Conservation (phyloP, 2,329 filamentous ascomycete genomes). For the Trichoderma polysporum region DNA sequence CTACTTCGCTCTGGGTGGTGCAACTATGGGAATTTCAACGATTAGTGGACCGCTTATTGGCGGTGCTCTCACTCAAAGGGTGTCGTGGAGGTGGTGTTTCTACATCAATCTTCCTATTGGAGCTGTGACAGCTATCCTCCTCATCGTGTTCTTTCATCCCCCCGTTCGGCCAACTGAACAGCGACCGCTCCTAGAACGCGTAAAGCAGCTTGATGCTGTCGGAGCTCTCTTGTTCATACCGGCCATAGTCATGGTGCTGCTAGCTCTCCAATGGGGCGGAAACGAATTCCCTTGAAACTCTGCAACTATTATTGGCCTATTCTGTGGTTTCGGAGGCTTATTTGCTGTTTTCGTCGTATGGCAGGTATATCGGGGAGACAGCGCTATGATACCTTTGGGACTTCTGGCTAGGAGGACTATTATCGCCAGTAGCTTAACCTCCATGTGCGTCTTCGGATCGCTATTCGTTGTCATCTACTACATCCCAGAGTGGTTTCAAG, state of each 20-base stretch:
- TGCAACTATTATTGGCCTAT: background rate
- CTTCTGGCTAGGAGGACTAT: background rate
- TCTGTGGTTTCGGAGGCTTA: background rate
- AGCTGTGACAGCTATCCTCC: slow-evolving; percentile 16
- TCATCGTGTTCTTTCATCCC: background rate
- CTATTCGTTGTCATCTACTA: background rate
- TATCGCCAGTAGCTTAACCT: background rate
- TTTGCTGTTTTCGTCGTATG: background rate
- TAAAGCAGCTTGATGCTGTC: slow-evolving; percentile 26
- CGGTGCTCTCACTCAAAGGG: slow-evolving; percentile 38
- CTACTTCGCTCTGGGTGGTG: background rate
- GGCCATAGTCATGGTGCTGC: slow-evolving; percentile 50
- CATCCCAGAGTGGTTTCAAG: background rate
- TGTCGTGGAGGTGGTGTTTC: slow-evolving; percentile 43
- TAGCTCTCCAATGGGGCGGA: slow-evolving; percentile 60
- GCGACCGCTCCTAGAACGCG: background rate
- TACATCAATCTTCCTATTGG: slow-evolving; percentile 42
- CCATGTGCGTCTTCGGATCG: background rate
- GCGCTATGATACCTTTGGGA: background rate
- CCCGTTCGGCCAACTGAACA: background rate
- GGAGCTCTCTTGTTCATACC: slow-evolving; percentile 52
- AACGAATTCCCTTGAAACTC: slow-evolving; percentile 48
- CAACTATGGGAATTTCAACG: no score
- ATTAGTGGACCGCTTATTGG: slow-evolving; percentile 37
- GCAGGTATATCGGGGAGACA: background rate